Conservation (phyloP, 768 basidiomycete species). For the Suillus decipiens region DNA sequence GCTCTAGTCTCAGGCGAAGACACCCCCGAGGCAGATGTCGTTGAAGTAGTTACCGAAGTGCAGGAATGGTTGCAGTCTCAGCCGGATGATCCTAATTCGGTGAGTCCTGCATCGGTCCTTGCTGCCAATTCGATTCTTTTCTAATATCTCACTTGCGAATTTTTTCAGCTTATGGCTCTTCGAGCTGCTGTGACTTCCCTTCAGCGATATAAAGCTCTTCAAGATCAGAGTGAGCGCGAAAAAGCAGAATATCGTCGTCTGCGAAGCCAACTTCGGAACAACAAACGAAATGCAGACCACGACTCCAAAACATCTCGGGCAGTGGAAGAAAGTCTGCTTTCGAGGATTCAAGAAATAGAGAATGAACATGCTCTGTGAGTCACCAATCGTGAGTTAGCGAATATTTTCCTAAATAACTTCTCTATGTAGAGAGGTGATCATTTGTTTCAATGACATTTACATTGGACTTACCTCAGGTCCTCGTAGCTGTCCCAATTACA, state of each 20-base stretch:
- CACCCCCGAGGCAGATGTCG: constrained; percentile 33
- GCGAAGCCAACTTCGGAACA: constrained; percentile 32
- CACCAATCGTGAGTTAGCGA: not conserved
- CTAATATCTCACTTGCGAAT: constrained; percentile 23
- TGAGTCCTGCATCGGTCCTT: constrained; percentile 19
- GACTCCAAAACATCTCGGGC: constrained; percentile 39
- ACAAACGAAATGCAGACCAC: constrained; percentile 28
- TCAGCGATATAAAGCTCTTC: constrained; percentile 40
- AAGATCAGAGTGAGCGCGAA: constrained; percentile 35
- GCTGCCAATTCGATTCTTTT: not conserved
- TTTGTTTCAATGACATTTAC: not conserved
- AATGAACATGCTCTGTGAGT: constrained; percentile 29
- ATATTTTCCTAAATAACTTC: constrained; percentile 1
- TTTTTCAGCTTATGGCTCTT: constrained; percentile 34
- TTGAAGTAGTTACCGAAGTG: constrained; percentile 47
- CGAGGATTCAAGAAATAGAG: constrained; percentile 35
- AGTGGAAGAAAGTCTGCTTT: constrained; percentile 38
- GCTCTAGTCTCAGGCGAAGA: constrained; percentile 37
- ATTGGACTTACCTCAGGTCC: constrained; percentile 20
- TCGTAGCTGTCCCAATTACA: constrained; percentile 36
- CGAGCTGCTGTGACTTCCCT: constrained; percentile 36
- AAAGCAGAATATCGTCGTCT: constrained; percentile 33
- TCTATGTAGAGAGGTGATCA: constrained; percentile 11
- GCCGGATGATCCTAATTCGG: constrained; percentile 39
- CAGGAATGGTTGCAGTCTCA: constrained; percentile 51